phyloP scores from a whole-genome alignment of 2,329 filamentous ascomycete genomes.

The Pseudocercospora pini-densiflorae region DNA sequence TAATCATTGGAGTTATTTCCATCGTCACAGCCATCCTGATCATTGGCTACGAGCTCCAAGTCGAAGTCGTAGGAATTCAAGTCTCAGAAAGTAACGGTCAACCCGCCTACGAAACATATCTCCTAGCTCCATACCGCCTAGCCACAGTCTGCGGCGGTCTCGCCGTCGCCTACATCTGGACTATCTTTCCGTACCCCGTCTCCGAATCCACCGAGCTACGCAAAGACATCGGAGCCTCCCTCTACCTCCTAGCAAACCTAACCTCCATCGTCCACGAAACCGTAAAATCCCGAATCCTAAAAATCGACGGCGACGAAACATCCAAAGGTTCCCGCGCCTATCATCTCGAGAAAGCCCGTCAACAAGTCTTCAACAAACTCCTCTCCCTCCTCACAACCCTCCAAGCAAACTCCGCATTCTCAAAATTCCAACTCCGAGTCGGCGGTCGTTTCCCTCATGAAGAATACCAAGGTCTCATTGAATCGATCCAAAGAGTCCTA shows the following conservation, averaged over 20 bases:
- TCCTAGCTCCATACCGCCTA: slow-evolving; percentile 72
- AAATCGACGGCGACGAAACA: slow-evolving; percentile 58
- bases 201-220: slow-evolving; percentile 73
- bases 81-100: slow-evolving; percentile 66
- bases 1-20: slow-evolving; percentile 65
- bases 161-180: slow-evolving; percentile 75
- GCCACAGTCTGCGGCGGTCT: slow-evolving; percentile 70
- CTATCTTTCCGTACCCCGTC: slow-evolving; percentile 71
- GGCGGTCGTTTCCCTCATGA: slow-evolving; percentile 72
- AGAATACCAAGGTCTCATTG: slow-evolving; percentile 66
- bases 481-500: slow-evolving; percentile 62
- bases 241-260: slow-evolving; percentile 76
- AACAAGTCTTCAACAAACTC: slow-evolving; percentile 69
- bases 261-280: slow-evolving; percentile 73
- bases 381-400: slow-evolving; percentile 65
- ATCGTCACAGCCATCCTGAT: slow-evolving; percentile 60
- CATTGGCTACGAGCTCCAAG: slow-evolving; percentile 66
- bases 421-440: slow-evolving; percentile 70
- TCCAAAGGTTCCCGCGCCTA: slow-evolving; percentile 58
- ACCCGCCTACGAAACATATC: slow-evolving; percentile 69
- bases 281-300: slow-evolving; percentile 63
- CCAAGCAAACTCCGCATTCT: slow-evolving; percentile 48
- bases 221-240: slow-evolving; percentile 67
- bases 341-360: slow-evolving; percentile 60
- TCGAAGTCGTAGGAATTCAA: slow-evolving; percentile 64